A percentile compares a stretch with the other conserved stretches of the same genome.
These are phyloP conservation scores for Penicillium brevicompactum DNA, from an alignment of 2,329 filamentous ascomycete genomes.

Conservation along the genomic window DNA sequence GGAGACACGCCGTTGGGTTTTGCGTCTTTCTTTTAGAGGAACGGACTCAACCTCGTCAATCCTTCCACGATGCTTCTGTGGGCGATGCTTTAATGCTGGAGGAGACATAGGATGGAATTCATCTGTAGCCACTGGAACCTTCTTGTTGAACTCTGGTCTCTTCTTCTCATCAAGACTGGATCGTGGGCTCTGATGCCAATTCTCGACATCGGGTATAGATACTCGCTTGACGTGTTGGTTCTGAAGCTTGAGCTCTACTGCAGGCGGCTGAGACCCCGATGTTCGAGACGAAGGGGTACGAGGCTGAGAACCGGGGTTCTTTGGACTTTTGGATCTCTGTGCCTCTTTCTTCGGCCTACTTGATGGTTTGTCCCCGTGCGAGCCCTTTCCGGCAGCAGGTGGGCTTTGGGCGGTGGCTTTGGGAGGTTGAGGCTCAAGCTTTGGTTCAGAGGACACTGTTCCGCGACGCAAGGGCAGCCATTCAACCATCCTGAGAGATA, in stretches of 20 bases:
- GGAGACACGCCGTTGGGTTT: constrained; percentile 38
- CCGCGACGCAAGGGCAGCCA: constrained; percentile 48
- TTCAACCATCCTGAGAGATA: constrained; percentile 48
- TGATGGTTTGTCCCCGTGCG: not conserved
- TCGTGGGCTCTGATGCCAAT: constrained; percentile 37
- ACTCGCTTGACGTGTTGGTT: constrained; percentile 44
- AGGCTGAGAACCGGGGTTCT: constrained; percentile 13
- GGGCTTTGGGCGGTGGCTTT: not conserved
- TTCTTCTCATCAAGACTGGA: constrained; percentile 36
- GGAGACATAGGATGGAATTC: constrained; percentile 37
- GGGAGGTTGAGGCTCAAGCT: not conserved
- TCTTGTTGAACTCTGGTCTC: constrained; percentile 34
- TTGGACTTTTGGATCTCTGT: constrained; percentile 8
- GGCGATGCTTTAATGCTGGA: constrained; percentile 42
- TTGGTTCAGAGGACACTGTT: constrained; percentile 22
- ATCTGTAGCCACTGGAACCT: constrained; percentile 32
- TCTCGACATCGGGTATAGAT: constrained; percentile 41
- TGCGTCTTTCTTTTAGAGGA: constrained; percentile 24
- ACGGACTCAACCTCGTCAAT: constrained; percentile 24
- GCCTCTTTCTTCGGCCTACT: constrained; percentile 10
- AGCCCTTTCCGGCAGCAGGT: constrained; percentile 2
- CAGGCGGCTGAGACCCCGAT: constrained; percentile 28
- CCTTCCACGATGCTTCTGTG: constrained; percentile 41
- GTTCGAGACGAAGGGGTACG: constrained; percentile 35
- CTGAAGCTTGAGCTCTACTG: constrained; percentile 41